phyloP scores from a whole-genome alignment of 2,329 filamentous ascomycete species.

The Fusarium fracticaudum region DNA sequence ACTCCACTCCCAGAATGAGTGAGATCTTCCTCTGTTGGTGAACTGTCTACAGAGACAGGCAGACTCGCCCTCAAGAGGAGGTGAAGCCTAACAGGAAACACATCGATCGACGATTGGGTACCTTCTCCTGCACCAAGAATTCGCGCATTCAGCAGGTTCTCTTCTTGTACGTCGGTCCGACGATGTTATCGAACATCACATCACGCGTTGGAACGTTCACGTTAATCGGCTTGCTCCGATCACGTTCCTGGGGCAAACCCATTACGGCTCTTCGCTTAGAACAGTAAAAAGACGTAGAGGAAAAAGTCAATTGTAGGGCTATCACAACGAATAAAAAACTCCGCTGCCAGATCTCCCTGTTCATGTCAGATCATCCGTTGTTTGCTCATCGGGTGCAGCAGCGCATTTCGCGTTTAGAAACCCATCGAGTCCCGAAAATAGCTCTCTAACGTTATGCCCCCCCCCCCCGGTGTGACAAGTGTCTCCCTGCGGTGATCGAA shows the following conservation, averaged over 20 bases:
- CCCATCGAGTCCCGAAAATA: neutral
- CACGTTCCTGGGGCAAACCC: neutral
- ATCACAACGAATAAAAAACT: neutral
- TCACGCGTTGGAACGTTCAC: neutral
- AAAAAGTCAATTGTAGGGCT: slow-evolving; percentile 1
- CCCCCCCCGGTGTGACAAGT: neutral
- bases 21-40: neutral
- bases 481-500: neutral
- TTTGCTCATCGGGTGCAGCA: slow-evolving; percentile 15
- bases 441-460: neutral
- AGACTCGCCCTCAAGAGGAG: neutral
- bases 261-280: neutral
- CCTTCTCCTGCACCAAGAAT: neutral
- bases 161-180: slow-evolving; percentile 12
- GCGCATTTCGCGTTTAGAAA: slow-evolving; percentile 17
- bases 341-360: neutral
- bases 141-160: neutral
- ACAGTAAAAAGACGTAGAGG: neutral
- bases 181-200: slow-evolving; percentile 13
- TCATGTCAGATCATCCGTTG: slow-evolving; percentile 2
- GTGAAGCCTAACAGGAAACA: slow-evolving; percentile 15
- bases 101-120: slow-evolving; percentile 12
- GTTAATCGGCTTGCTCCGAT: slow-evolving; percentile 18
- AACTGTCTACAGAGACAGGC: neutral
- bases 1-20: neutral